Percentiles rank a stretch among this genome's conserved stretches.
Evolutionary conservation across 768 basidiomycete species (phyloP).

Genomic region (Saitozyma sp.): DNA sequence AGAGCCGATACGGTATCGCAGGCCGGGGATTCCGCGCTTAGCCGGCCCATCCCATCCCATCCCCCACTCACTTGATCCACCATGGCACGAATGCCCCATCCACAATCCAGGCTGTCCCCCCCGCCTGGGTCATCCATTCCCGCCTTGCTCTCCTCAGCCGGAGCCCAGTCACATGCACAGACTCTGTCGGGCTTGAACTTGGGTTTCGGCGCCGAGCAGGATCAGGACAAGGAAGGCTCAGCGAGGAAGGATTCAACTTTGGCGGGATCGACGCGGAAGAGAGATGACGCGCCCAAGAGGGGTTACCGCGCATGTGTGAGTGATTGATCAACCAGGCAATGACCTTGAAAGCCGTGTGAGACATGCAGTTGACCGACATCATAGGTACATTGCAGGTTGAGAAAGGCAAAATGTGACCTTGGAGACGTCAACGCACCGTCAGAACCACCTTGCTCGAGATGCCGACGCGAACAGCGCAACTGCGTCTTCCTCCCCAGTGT

Average conservation of each 20-base stretch:
- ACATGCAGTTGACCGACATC: neutral
- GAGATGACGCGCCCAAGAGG: constrained; percentile 30
- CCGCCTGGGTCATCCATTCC: constrained; percentile 1
- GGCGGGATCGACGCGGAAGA: constrained; percentile 1
- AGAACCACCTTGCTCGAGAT: constrained; percentile 44
- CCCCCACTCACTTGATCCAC: neutral
- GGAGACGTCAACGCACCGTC: constrained; percentile 49
- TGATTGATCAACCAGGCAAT: neutral
- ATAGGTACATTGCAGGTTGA: constrained; percentile 37
- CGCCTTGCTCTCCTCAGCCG: neutral
- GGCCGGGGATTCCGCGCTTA: no score
- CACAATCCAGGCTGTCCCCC: constrained; percentile 16
- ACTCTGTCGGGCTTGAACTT: no score
- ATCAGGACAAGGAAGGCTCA: neutral
- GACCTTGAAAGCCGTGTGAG: no score
- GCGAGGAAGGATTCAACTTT: neutral
- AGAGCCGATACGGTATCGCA: no score
- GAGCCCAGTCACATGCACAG: neutral
- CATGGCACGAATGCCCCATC: neutral
- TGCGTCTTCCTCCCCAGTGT: constrained; percentile 46
- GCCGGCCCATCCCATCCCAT: neutral
- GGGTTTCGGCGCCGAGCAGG: neutral
- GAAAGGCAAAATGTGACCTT: constrained; percentile 48
- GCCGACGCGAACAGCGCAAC: constrained; percentile 42
- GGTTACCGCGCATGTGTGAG: constrained; percentile 44